Conservation (phyloP, 2,329 filamentous ascomycete genomes). For the Penicillium polonicum region DNA sequence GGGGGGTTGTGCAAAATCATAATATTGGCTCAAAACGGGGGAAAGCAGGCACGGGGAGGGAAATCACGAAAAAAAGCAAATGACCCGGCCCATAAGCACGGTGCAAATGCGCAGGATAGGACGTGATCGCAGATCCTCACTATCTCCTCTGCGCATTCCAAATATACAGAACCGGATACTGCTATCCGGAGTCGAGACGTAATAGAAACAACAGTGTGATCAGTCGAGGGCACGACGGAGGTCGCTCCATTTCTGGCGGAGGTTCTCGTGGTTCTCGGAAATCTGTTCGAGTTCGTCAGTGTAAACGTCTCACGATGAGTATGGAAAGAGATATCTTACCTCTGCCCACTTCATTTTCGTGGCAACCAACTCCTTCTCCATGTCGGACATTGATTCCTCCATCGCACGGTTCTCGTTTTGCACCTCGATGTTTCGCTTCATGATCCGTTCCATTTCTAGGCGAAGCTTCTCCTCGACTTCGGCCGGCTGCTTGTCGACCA, state of each 20-base stretch:
- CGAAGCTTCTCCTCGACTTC: constrained; percentile 82
- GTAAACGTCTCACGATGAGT: background rate
- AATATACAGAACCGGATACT: constrained; percentile 23
- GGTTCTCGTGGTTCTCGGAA: constrained; percentile 65
- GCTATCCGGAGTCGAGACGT: background rate
- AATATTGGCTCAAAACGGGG: constrained; percentile 7
- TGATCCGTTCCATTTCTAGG: constrained; percentile 83
- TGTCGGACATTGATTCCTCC: constrained; percentile 85
- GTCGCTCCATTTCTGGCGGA: constrained; percentile 75
- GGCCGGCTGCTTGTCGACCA: constrained; percentile 85
- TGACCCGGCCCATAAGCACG: constrained; percentile 16
- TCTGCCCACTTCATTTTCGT: constrained; percentile 95
- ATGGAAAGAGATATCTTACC: constrained; percentile 56
- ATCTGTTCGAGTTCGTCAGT: constrained; percentile 51
- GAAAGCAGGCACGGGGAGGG: background rate
- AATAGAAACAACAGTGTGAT: background rate
- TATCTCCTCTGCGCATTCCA: constrained; percentile 8
- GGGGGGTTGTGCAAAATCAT: constrained; percentile 4
- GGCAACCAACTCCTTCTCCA: constrained; percentile 87
- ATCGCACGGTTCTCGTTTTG: constrained; percentile 87
- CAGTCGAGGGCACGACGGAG: constrained; percentile 58
- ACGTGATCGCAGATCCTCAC: constrained; percentile 23
- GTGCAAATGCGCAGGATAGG: constrained; percentile 6
- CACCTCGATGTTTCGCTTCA: constrained; percentile 88
- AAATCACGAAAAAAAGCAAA: constrained; percentile 12